Conservation (phyloP, 306 rosid species). For the Cucurbita pepo region DNA sequence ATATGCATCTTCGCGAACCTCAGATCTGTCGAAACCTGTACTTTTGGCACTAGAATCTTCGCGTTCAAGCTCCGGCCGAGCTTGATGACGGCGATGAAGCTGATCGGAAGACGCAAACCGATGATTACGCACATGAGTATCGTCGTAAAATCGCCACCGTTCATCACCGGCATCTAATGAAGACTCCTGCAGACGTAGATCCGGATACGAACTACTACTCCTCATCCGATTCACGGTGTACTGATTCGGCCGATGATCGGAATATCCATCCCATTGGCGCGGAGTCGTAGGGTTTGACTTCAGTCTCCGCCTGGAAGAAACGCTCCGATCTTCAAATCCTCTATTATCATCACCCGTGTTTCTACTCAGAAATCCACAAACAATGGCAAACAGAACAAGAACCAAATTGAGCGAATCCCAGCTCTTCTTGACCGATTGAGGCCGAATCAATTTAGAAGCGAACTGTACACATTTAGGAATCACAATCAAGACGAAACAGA, state of each 20-base stretch:
- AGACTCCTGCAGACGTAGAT: constrained; percentile 58
- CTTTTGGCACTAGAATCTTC: constrained; percentile 11
- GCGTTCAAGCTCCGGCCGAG: constrained; percentile 11
- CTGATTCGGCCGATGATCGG: constrained; percentile 22
- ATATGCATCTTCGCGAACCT: constrained; percentile 9
- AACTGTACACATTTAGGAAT: constrained; percentile 40
- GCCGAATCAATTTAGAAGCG: constrained; percentile 38
- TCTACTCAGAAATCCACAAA: constrained; percentile 63
- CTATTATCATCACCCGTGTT: constrained; percentile 15
- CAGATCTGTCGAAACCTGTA: constrained; percentile 22
- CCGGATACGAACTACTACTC: constrained; percentile 73
- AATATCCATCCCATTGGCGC: constrained; percentile 30
- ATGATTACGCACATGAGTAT: constrained; percentile 25
- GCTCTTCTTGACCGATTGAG: constrained; percentile 47
- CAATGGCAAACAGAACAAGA: constrained; percentile 73
- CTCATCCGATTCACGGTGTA: constrained; percentile 26
- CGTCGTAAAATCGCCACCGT: constrained; percentile 53
- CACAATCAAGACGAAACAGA: constrained; percentile 26
- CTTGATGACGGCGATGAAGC: constrained; percentile 11
- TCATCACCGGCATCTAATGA: constrained; percentile 30
- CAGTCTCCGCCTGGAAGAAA: neutral
- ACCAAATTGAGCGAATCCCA: constrained; percentile 72
- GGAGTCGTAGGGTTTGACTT: constrained; percentile 32
- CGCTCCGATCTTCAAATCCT: constrained; percentile 15
- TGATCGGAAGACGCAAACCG: constrained; percentile 18